Evolutionary conservation across 192 early-diverging fungal genomes (phyloP).

Genomic region (Coemansia sp.): DNA sequence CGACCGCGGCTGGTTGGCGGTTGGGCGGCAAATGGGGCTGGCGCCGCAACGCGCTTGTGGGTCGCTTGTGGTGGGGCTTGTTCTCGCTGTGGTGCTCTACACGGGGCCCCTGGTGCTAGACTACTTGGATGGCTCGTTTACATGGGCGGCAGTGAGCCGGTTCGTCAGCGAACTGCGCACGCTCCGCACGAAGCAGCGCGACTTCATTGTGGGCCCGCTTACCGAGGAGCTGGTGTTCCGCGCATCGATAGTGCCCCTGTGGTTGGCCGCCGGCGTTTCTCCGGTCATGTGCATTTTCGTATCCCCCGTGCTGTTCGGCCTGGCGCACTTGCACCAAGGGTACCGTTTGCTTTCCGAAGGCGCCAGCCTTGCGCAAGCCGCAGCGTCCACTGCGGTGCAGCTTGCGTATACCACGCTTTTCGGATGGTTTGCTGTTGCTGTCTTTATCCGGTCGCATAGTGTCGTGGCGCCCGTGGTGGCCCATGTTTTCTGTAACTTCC

Average conservation of each 20-base stretch:
- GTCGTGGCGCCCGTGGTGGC: constrained; percentile 29
- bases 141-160: constrained; percentile 7
- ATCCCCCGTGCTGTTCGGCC: constrained; percentile 45
- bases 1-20: neutral
- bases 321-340: constrained; percentile 46
- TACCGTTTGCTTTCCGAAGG: neutral
- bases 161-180: neutral
- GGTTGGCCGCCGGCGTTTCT: constrained; percentile 12
- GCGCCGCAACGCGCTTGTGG: neutral
- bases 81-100: constrained; percentile 22
- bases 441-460: constrained; percentile 29
- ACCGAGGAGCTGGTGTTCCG: constrained; percentile 53
- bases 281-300: constrained; percentile 4
- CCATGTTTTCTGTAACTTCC: constrained; percentile 39
- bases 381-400: constrained; percentile 22
- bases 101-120: constrained; percentile 39
- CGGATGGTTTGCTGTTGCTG: constrained; percentile 40
- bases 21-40: constrained; percentile 19
- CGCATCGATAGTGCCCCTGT: constrained; percentile 27
- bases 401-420: constrained; percentile 42
- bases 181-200: constrained; percentile 18
- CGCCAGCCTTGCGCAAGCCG: neutral
- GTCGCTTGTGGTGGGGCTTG: constrained; percentile 19
- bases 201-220: constrained; percentile 33
- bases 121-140: constrained; percentile 24